Percentiles rank a stretch among this genome's conserved stretches.
These are phyloP conservation scores for Chytriomyces hyalinus DNA, from an alignment of 192 early-diverging fungal genomes.

Conservation along the genomic window DNA sequence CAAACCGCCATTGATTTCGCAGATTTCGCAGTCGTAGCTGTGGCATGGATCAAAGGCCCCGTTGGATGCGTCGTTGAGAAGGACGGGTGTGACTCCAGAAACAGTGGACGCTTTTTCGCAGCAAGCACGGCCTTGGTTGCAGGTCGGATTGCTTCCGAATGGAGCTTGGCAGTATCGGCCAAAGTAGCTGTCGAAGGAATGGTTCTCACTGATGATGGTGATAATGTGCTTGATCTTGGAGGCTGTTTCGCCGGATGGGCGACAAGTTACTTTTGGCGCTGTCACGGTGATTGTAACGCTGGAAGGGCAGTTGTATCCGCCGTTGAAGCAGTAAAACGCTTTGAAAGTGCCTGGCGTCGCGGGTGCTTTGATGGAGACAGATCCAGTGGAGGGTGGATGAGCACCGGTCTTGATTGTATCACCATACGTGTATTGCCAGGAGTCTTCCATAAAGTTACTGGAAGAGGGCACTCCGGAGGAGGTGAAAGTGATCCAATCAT, in stretches of 20 bases:
- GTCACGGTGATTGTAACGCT: slow-evolving; percentile 7
- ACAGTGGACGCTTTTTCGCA: slow-evolving; percentile 3
- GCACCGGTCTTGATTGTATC: slow-evolving; percentile 7
- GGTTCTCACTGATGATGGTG: slow-evolving; percentile 21
- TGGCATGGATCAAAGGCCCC: neutral
- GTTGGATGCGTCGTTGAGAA: neutral
- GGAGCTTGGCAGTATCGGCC: slow-evolving; percentile 31
- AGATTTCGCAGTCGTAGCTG: neutral
- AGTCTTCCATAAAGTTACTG: slow-evolving; percentile 8
- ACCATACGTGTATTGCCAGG: slow-evolving; percentile 25
- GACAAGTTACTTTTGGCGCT: slow-evolving; percentile 1
- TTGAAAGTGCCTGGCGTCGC: slow-evolving; percentile 19
- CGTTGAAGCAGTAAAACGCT: slow-evolving; percentile 18
- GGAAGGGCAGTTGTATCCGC: slow-evolving; percentile 19
- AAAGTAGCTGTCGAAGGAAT: slow-evolving; percentile 27
- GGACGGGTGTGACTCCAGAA: neutral
- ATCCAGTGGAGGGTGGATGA: neutral
- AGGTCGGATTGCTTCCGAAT: neutral
- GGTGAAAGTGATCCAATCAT: slow-evolving; percentile 18
- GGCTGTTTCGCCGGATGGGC: neutral
- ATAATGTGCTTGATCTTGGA: slow-evolving; percentile 27
- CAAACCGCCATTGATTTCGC: slow-evolving; percentile 27
- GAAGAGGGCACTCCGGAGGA: neutral
- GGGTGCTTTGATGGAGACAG: slow-evolving; percentile 20
- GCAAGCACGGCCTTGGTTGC: slow-evolving; percentile 21